Evolutionary conservation across 192 early-diverging fungal genomes (phyloP), one percentile per base, ranked within the genome.

Genomic region (Oehlia diaphana): DNA sequence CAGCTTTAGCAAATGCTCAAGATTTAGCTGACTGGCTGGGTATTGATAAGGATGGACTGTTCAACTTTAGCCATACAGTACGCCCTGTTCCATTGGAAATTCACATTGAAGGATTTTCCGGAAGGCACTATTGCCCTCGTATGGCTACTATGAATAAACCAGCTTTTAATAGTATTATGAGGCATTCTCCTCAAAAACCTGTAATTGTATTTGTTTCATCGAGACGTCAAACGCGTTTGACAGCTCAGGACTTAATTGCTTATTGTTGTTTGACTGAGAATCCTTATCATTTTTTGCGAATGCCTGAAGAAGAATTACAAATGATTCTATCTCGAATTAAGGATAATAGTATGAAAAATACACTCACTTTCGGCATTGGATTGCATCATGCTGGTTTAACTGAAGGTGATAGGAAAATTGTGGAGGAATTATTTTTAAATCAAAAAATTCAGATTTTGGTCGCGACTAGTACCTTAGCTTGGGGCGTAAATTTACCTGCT

Each of bases 81-180:
- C 92, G 98, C 31, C 98, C 98, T 9, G 97, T 99, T 26, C 97
- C 97, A 7, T 86, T 99, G 39, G 96, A 99, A 83, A 97, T 98
- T 64, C 93, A 97, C 83, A 98, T 99, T 82, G 96, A 98, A 69
- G 97, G 97, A 8, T 97, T 97, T 81, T 91, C 96, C 0, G 97
- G 96, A 13, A 97, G 96, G 74, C 95, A 97, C 84, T 99, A 98
- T 86, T 97, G 97, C 74, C 96, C 98, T 35, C 91, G 97, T 65
- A 99, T 99, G 98, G 94, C 94, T 63, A 92, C 96, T 35, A 99
- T 99, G 98, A 98, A 99, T 87, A 95, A 97, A 72, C 98, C 98
- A 1, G 95, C 96, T 0, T 99, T 97, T 80, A 85, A 92, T 3
- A 96, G 96, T 14, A 99, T 99, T 78, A 88, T 94, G 81, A 97